Conservation (phyloP, 345 rosid species). For the Conringia planisiliqua region DNA sequence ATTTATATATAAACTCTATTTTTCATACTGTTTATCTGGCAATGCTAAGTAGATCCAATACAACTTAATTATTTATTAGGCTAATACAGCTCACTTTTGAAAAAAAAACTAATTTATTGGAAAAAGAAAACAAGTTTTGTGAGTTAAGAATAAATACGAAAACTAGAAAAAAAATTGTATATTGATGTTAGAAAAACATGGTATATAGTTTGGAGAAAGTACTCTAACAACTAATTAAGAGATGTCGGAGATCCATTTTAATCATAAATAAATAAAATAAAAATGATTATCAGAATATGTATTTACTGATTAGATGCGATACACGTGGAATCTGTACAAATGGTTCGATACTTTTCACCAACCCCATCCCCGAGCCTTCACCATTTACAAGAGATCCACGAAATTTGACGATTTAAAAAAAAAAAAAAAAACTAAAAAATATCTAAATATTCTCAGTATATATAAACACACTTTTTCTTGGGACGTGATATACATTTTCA, state of each 20-base stretch:
- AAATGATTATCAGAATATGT: not conserved
- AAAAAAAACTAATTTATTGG: too few relatives aligned
- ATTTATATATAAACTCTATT: too few relatives aligned
- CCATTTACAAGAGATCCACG: conserved; percentile 20
- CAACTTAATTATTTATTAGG: too few relatives aligned
- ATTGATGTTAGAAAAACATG: not conserved
- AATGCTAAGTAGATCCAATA: too few relatives aligned
- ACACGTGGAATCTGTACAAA: conserved; percentile 25
- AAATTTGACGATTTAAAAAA: not conserved
- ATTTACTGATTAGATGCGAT: not conserved
- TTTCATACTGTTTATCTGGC: too few relatives aligned
- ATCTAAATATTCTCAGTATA: not conserved
- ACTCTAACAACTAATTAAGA: not conserved
- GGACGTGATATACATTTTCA: conserved; percentile 15
- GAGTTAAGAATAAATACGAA: too few relatives aligned
- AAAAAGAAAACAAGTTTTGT: too few relatives aligned
- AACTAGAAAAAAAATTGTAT: too few relatives aligned
- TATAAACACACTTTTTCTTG: conserved; percentile 16
- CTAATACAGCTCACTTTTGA: too few relatives aligned
- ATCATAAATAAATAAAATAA: not conserved
- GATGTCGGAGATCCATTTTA: conserved; percentile 9
- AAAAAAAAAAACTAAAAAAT: not conserved
- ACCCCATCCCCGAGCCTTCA: conserved; percentile 13
- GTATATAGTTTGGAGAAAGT: not conserved
- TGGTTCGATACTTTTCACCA: conserved; percentile 23